A percentile compares a stretch with the other conserved stretches of the same genome.
Conservation (phyloP, 805 yeast species). For the Yarrowia sp. region DNA sequence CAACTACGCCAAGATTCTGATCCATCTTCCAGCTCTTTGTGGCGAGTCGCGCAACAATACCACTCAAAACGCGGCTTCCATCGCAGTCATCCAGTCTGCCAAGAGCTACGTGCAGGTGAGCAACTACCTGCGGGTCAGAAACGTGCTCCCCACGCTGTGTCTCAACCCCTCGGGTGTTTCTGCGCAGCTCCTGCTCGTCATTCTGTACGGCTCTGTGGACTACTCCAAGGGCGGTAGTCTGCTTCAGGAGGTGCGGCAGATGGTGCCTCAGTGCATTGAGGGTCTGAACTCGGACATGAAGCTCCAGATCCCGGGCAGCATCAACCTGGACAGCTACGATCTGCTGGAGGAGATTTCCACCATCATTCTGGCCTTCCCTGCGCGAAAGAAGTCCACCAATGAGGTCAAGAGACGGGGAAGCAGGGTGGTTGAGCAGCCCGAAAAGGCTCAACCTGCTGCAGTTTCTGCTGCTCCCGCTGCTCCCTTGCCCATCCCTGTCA, state of each 20-base stretch:
- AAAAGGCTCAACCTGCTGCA: not conserved
- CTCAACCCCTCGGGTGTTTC: slow-evolving; percentile 45
- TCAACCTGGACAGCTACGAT: slow-evolving; percentile 41
- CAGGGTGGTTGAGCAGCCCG: slow-evolving; percentile 1
- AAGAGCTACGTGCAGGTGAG: slow-evolving; percentile 47
- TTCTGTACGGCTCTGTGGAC: slow-evolving; percentile 69
- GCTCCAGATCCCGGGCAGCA: slow-evolving; percentile 43
- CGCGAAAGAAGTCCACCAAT: slow-evolving; percentile 11
- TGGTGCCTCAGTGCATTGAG: slow-evolving; percentile 52
- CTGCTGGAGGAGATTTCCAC: slow-evolving; percentile 43
- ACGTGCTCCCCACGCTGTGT: slow-evolving; percentile 47
- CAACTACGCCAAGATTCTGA: slow-evolving; percentile 66
- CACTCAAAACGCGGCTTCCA: slow-evolving; percentile 46
- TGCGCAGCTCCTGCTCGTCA: slow-evolving; percentile 45
- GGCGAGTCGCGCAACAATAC: slow-evolving; percentile 35
- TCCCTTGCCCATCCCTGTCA: slow-evolving; percentile 15
- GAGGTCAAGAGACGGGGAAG: slow-evolving; percentile 16
- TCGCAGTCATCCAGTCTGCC: slow-evolving; percentile 50
- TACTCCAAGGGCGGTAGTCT: slow-evolving; percentile 84
- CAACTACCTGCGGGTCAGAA: slow-evolving; percentile 45
- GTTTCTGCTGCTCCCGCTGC: not conserved
- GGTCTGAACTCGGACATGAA: slow-evolving; percentile 43
- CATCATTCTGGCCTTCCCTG: slow-evolving; percentile 40
- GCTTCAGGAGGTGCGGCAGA: slow-evolving; percentile 68
- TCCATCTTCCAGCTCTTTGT: slow-evolving; percentile 61